Evolutionary conservation across 768 basidiomycete species (phyloP).

Genomic region (Lentinula guzmanii): DNA sequence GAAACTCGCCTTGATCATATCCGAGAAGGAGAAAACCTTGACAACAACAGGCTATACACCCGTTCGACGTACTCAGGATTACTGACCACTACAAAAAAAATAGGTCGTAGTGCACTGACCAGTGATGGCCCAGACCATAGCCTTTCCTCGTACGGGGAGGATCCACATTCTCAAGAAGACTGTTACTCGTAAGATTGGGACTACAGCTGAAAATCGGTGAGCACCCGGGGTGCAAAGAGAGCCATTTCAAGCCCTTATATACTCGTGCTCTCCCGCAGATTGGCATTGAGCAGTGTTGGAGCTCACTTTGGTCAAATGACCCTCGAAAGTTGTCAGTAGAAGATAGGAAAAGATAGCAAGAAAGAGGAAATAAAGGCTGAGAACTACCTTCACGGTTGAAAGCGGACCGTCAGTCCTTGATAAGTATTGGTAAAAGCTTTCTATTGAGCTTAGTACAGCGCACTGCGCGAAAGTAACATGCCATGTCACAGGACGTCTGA

Average conservation of each 20-base stretch:
- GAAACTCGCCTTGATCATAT: constrained; percentile 25
- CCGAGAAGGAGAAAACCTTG: constrained; percentile 30
- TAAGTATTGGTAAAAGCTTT: not conserved
- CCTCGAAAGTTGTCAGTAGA: not conserved
- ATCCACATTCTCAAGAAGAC: constrained; percentile 24
- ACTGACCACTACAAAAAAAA: not conserved
- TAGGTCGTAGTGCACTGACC: constrained; percentile 16
- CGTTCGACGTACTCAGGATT: not conserved
- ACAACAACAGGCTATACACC: constrained; percentile 28
- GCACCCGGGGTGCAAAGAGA: not conserved
- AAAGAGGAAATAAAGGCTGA: not conserved
- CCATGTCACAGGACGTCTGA: too few species aligned
- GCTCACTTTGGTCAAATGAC: not conserved
- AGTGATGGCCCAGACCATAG: constrained; percentile 33
- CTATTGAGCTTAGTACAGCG: not conserved
- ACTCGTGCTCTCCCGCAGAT: not conserved
- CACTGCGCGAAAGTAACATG: too few species aligned
- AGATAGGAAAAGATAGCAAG: not conserved
- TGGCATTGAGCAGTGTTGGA: not conserved
- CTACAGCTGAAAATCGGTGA: not conserved
- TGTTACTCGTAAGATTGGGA: not conserved
- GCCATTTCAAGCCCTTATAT: too few species aligned
- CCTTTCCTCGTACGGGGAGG: constrained; percentile 27
- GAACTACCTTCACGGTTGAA: not conserved
- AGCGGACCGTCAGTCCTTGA: not conserved